Base-by-base conservation (phyloP, 73 alveolate genomes). In the Durusdinium trenchii region DNA sequence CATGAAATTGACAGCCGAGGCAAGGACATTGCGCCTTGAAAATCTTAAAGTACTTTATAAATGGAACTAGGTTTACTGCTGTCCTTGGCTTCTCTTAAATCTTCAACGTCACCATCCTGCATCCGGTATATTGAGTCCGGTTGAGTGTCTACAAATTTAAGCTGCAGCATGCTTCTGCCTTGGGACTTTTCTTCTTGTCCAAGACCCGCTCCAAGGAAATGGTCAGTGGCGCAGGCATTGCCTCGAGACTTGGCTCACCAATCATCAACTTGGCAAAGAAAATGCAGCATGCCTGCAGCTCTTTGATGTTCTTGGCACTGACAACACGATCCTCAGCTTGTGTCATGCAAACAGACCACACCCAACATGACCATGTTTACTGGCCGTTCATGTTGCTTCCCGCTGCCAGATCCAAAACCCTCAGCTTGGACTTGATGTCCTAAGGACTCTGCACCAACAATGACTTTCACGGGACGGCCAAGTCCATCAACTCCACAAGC, bases 141-240 rank as follows among this genome's bases (percentile, higher is more conserved):
- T 38, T 12, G n/a, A n/a, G 16, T 73, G 85, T 14, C 52, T 73
- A n/a, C 3, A 23, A 12, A 36, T 38, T 9, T n/a, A 73, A 16
- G 85, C 86, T 75, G 64, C 84, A 14, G 32, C 10, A 6, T 36
- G 69, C 30, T n/a, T n/a, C 48, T 1, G 71, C 91, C 91, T 81
- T 81, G 50, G 91, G 35, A 48, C 76, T n/a, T 28, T 84, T 81
- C 48, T 81, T 84, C 94, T 84, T 84, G 76, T 84, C 94, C 94
- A 84, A 40, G 51, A 84, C 76, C 73, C 94, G 94, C 94, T 84
- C 94, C 23, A 84, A 10, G 1, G 94, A 84, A 51, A 84, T 14
- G 75, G 94, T 84, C 75, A 51, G 36, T 1, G 94, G 94, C n/a
- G 51, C 71, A 20, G 48, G 76, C 46, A 51, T 43, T 6, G 76